Evolutionary conservation across 805 yeast species (phyloP).

Genomic region (Hanseniaspora lachancei): DNA sequence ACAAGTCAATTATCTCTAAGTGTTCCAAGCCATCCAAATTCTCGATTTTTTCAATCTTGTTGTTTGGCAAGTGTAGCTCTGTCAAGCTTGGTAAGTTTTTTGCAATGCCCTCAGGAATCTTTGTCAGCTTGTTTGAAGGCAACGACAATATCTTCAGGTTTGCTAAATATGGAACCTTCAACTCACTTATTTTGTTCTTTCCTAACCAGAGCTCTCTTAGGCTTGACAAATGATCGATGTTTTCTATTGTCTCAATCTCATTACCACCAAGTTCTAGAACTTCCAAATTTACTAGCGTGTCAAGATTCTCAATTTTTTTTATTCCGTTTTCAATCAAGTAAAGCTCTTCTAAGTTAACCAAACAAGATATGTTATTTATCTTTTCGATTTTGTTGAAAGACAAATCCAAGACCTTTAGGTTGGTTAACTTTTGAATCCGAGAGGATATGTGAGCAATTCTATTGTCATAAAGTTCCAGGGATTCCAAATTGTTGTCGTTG

Average conservation of each 20-base stretch:
- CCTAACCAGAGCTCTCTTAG: constrained; percentile 85
- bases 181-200: constrained; percentile 56
- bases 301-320: constrained; percentile 55
- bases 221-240: constrained; percentile 36
- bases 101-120: constrained; percentile 53
- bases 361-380: constrained; percentile 60
- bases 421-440: constrained; percentile 45
- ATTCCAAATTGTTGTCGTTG: constrained; percentile 40
- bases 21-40: constrained; percentile 60
- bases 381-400: constrained; percentile 82
- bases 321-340: constrained; percentile 86
- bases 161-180: constrained; percentile 44
- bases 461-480: constrained; percentile 79
- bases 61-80: constrained; percentile 80
- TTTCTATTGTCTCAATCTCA: constrained; percentile 43
- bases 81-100: constrained; percentile 59
- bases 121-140: constrained; percentile 70
- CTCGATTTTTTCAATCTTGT: constrained; percentile 61
- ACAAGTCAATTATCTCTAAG: constrained; percentile 63
- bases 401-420: constrained; percentile 55
- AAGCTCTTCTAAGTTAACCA: constrained; percentile 50
- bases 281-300: constrained; percentile 41
- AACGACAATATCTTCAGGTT: constrained; percentile 69
- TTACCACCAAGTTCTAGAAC: constrained; percentile 86
- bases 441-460: constrained; percentile 75